These are phyloP conservation scores for Penicillium taxi DNA, from an alignment of 495 filamentous ascomycete genomes.

Conservation along the genomic window DNA sequence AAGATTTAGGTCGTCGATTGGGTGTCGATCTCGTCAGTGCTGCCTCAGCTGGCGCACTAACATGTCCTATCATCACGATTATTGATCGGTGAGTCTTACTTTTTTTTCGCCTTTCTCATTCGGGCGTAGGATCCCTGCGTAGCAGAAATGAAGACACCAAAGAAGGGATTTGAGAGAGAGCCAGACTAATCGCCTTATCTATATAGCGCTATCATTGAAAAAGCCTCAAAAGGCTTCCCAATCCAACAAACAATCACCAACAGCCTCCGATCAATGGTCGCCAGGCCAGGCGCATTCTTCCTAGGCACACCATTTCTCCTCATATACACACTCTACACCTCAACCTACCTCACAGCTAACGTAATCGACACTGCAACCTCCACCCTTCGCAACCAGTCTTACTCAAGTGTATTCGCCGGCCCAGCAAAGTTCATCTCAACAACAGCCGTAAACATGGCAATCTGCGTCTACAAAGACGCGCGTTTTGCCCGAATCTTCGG, in stretches of 20 bases:
- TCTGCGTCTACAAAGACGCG: slow-evolving; percentile 91
- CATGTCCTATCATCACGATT: slow-evolving; percentile 81
- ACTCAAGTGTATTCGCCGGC: slow-evolving; percentile 58
- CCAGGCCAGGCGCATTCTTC: slow-evolving; percentile 62
- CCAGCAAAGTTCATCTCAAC: slow-evolving; percentile 79
- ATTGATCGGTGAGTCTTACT: slow-evolving; percentile 82
- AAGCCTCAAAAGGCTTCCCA: slow-evolving; percentile 74
- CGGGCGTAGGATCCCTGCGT: too few relatives aligned
- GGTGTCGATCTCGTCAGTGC: slow-evolving; percentile 69
- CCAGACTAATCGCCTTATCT: not conserved
- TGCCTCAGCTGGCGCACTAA: slow-evolving; percentile 65
- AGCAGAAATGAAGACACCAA: too few relatives aligned
- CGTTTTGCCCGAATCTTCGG: slow-evolving; percentile 81
- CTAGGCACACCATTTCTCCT: slow-evolving; percentile 75
- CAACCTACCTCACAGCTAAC: slow-evolving; percentile 90
- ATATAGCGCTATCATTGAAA: slow-evolving; percentile 83
- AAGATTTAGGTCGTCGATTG: slow-evolving; percentile 58
- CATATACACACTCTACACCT: slow-evolving; percentile 80
- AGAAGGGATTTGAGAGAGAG: too few relatives aligned
- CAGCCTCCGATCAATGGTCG: slow-evolving; percentile 56
- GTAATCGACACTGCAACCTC: slow-evolving; percentile 72
- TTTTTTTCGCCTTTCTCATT: too few relatives aligned
- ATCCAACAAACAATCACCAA: slow-evolving; percentile 57
- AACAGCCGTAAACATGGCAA: slow-evolving; percentile 71
- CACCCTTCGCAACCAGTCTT: slow-evolving; percentile 49